Evolutionary conservation across 306 rosid genomes (phyloP).

Genomic region (Phaseolus lunatus): DNA sequence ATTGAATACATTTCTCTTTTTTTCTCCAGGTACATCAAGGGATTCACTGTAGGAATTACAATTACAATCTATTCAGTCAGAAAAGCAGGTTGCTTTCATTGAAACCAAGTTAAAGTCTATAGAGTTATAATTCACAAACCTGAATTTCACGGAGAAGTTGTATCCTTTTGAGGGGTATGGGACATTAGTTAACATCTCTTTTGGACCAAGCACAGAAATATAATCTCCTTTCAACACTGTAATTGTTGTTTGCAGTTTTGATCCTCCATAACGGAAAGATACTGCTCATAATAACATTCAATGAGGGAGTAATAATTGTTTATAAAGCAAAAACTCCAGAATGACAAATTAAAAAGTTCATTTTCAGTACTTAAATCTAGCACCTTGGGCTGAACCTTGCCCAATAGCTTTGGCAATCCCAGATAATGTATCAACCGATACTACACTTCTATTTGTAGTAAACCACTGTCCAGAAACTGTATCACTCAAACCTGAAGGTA

Average conservation of each 20-base stretch:
- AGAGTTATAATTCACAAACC: constrained; percentile 63
- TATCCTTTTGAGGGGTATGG: constrained; percentile 89
- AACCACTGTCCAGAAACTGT: constrained; percentile 80
- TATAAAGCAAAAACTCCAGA: constrained; percentile 35
- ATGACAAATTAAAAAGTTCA: constrained; percentile 31
- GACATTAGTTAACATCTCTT: constrained; percentile 79
- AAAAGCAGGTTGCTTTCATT: constrained; percentile 30
- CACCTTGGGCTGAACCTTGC: constrained; percentile 91
- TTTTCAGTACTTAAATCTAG: constrained; percentile 37
- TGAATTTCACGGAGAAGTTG: constrained; percentile 79
- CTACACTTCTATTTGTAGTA: constrained; percentile 71
- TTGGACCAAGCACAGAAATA: constrained; percentile 81
- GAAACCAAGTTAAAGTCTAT: constrained; percentile 33
- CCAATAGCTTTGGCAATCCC: constrained; percentile 82
- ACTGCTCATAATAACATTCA: constrained; percentile 65
- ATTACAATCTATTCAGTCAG: constrained; percentile 38
- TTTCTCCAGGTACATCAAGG: constrained; percentile 55
- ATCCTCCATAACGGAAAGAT: constrained; percentile 62
- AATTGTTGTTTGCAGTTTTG: constrained; percentile 70
- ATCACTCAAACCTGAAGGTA: constrained; percentile 68
- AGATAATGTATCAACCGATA: constrained; percentile 64
- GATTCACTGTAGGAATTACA: constrained; percentile 50
- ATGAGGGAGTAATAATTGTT: constrained; percentile 31
- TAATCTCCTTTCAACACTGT: constrained; percentile 62
- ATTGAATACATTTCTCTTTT: constrained; percentile 58